Evolutionary conservation across 768 basidiomycete species (phyloP), one percentile per base, ranked within the genome.

Genomic region (Daedaleopsis sinensis): DNA sequence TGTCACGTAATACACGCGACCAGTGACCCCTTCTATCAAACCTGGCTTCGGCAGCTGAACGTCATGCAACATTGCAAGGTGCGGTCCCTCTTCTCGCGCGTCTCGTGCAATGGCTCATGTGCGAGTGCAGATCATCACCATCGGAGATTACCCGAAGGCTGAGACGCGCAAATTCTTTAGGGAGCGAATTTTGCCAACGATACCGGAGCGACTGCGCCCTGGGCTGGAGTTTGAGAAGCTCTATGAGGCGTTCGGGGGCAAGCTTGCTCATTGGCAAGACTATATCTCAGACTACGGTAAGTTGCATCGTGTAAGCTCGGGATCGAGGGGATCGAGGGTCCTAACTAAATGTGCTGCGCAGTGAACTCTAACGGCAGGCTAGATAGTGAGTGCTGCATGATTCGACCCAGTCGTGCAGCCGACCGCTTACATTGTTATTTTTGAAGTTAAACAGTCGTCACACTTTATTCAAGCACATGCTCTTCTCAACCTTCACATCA

Each of bases 391-490:
- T 73, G 3, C 42, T 37, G 48, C 52, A 24, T 42, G 46, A 10
- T 55, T 36, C n/a, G 16, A 52, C 18, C 3, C 15, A 57, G 15
- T 57, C 13, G 56, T 52, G 32, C 10, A n/a, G 21, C 27, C 52
- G 2, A 24, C 9, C 3, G 12, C 2, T 18, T 13, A 11, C 11
- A 13, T 12, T 42, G 15, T 48, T 27, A 13, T 12, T 42, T 10
- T 48, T 27, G 24, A 64, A 93, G 90, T 92, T 71, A 87, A 86
- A 67, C 87, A 90, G 67, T 86, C 87, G 59, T 90, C 91, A 0
- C 89, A 91, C 68, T 94, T 92, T 77, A 82, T 94, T 23, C 93
- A 94, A 76, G 93, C 93, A 0, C 90, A 94, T 60, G 81, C 91
- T 0, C 78, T 92, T 1, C 82, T 94, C 57, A 94, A 94, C 65